Conservation (phyloP, 2,329 filamentous ascomycete genomes). For the Colletotrichum higginsianum region DNA sequence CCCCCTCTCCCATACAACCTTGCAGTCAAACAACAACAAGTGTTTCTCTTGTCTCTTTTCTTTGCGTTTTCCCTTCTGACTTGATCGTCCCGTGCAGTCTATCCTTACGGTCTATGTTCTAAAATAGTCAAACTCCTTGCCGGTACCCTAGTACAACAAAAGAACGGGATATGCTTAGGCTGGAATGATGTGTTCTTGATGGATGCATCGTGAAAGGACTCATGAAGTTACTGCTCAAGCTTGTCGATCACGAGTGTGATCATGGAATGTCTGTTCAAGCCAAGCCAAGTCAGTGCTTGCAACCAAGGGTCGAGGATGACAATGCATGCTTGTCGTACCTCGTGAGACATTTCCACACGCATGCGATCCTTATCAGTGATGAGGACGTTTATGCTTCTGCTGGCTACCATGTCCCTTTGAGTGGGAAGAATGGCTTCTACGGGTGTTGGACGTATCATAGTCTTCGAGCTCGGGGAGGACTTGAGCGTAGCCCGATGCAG, state of each 20-base stretch:
- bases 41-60: not conserved
- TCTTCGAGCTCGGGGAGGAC: not conserved
- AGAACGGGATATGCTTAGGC: not conserved
- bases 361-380: not conserved
- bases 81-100: no score
- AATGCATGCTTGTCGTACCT: not conserved
- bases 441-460: not conserved
- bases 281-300: slow-evolving; percentile 4
- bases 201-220: not conserved
- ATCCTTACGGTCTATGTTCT: not conserved
- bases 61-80: not conserved
- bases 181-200: not conserved
- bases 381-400: not conserved
- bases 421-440: not conserved
- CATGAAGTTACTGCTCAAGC: no score
- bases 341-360: not conserved
- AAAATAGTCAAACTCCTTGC: no score
- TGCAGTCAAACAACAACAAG: no score
- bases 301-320: not conserved
- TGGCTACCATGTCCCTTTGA: not conserved
- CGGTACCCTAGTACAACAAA: not conserved
- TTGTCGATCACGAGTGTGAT: not conserved
- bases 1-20: no score
- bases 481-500: not conserved
- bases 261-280: not conserved